Conservation (phyloP, 192 early-diverging fungal genomes). For the Allomyces arbusculus region DNA sequence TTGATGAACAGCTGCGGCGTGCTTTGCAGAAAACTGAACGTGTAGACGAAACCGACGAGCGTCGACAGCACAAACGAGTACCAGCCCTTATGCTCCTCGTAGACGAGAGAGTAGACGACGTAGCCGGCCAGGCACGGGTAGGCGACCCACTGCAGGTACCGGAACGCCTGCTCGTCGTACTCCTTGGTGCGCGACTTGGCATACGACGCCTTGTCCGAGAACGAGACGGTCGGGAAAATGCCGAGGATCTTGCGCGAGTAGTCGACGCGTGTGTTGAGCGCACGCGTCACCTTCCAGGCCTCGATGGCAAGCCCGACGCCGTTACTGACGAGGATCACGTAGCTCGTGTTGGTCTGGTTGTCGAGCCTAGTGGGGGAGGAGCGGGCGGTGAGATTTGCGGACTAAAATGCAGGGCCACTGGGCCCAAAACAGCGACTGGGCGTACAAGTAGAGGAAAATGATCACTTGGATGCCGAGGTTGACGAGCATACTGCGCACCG, state of each 20-base stretch:
- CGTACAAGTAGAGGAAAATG: conserved; percentile 57
- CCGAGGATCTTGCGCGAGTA: not conserved
- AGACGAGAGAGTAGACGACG: conserved; percentile 57
- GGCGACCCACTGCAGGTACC: conserved; percentile 55
- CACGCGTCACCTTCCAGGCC: conserved; percentile 77
- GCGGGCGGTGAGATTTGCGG: no score
- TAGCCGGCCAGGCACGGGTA: conserved; percentile 61
- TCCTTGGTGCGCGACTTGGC: conserved; percentile 23
- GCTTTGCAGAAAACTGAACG: conserved; percentile 39
- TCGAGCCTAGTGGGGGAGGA: conserved; percentile 20
- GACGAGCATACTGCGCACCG: conserved; percentile 54
- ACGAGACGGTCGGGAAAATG: not conserved
- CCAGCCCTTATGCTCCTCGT: conserved; percentile 79
- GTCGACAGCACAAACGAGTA: conserved; percentile 70
- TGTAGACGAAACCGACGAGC: conserved; percentile 76
- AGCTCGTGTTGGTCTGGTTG: conserved; percentile 56
- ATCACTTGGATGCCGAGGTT: conserved; percentile 70
- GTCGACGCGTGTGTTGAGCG: conserved; percentile 44
- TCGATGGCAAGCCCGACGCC: conserved; percentile 68
- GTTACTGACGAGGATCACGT: conserved; percentile 66
- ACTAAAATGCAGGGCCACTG: no score
- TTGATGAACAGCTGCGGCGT: conserved; percentile 68
- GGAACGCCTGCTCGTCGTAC: conserved; percentile 58
- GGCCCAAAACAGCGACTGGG: no score
- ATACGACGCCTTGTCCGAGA: not conserved